Conservation (phyloP, 2,329 filamentous ascomycete species). For the Blumeria hordei region DNA sequence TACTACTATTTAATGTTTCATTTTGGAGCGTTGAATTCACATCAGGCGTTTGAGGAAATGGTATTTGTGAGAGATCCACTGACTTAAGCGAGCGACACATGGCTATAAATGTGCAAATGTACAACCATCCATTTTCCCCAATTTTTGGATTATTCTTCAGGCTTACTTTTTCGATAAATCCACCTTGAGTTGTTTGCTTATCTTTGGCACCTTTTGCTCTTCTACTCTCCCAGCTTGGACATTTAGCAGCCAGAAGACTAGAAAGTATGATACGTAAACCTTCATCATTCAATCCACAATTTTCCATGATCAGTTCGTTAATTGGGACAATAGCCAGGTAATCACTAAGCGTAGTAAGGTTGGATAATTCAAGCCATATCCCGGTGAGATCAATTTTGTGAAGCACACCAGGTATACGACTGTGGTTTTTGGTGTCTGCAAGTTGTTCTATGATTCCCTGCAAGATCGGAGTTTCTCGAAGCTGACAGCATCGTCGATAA, state of each 20-base stretch:
- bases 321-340: constrained; percentile 87
- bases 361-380: constrained; percentile 60
- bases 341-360: constrained; percentile 72
- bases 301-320: constrained; percentile 63
- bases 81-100: constrained; percentile 70
- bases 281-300: constrained; percentile 69
- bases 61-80: constrained; percentile 66
- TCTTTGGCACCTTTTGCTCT: constrained; percentile 7
- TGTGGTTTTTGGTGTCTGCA: constrained; percentile 36
- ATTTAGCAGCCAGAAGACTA: constrained; percentile 59
- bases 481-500: constrained; percentile 80
- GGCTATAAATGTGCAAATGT: constrained; percentile 73
- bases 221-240: constrained; percentile 23
- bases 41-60: constrained; percentile 33
- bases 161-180: constrained; percentile 65
- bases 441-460: constrained; percentile 85
- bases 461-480: constrained; percentile 76
- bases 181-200: constrained; percentile 20
- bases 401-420: constrained; percentile 47
- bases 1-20: constrained; percentile 7
- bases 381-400: constrained; percentile 63
- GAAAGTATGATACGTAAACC: constrained; percentile 69
- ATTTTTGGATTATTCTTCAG: constrained; percentile 78
- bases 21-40: constrained; percentile 4
- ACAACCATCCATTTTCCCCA: constrained; percentile 68